Base-by-base conservation (phyloP, 768 basidiomycete genomes). In the Paxillus ammoniavirescens region DNA sequence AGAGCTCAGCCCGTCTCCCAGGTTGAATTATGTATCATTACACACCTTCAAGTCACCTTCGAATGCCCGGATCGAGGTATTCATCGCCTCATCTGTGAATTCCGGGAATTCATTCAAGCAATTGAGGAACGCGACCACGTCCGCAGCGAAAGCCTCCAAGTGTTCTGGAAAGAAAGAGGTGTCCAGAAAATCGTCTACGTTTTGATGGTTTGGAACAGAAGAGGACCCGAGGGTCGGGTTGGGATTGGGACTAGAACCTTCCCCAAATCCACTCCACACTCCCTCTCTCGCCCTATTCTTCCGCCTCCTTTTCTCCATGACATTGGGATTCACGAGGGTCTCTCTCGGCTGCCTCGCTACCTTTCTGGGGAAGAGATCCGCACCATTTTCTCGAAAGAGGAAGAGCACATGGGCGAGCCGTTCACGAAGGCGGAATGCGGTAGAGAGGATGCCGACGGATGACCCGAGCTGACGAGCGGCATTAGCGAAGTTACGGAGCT, bases 91-190 rank as follows among this genome's bases (percentile, higher is more conserved):
- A 48, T 89, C 86, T 26, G 79, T 82, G 60, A 88, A 87, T 64
- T 89, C 89, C 0, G 87, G 88, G 58, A 91, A 89, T 62, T 90
- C 87, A 52, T 89, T 88, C 56, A 91, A 67, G 58, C 84, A 84
- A 44, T 83, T 76, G 53, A 87, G 67, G 61, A 91, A 91, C 0
- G 82, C 84, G 18, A 75, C 81, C 13, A 90, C 80, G 50, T 85
- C 86, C n/a, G 73, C 73, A 4, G 87, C 85, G 36, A 90, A 72
- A 30, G 71, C 68, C 55, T 82, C 79, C 47, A 91, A 68, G 62
- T 89, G 83, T 28, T 77, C 73, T 0, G 89, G 88, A 58, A 89
- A 85, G 51, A 76, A 76, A 64, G 88, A 86, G 23, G 78, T 74
- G 56, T 87, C 84, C 18, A 88, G 67, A 52, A 77, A 77, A 54